Conservation (phyloP, 2,329 filamentous ascomycete species). For the Monosporascus sp. region DNA sequence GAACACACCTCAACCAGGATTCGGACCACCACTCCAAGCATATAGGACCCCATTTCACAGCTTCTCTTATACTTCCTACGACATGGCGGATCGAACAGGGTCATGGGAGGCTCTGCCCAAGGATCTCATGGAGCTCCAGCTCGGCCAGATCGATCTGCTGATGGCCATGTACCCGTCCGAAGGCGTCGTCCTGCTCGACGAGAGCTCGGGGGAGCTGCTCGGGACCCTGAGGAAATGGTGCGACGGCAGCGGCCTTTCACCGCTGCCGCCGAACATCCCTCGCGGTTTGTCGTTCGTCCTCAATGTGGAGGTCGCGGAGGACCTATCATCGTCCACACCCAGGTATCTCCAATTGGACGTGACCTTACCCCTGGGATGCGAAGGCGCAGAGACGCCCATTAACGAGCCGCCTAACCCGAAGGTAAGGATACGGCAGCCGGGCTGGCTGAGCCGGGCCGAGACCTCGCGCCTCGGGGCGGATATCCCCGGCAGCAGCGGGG, state of each 20-base stretch:
- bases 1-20: too few relatives aligned
- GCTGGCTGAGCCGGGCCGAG: conserved; percentile 48
- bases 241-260: not conserved
- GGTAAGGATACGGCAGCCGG: conserved; percentile 43
- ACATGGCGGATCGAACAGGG: conserved; percentile 14
- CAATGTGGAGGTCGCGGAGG: conserved; percentile 16
- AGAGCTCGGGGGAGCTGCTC: conserved; percentile 6
- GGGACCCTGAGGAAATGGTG: conserved; percentile 7
- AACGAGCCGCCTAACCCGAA: conserved; percentile 35
- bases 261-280: not conserved
- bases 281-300: conserved; percentile 19
- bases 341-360: conserved; percentile 30
- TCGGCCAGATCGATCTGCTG: conserved; percentile 47
- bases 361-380: conserved; percentile 26
- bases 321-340: not conserved
- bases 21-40: too few relatives aligned
- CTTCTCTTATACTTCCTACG: conserved; percentile 17
- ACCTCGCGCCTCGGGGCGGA: conserved; percentile 31
- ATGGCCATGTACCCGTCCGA: conserved; percentile 45
- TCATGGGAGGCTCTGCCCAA: conserved; percentile 23
- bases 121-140: conserved; percentile 43
- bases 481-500: conserved; percentile 34
- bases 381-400: conserved; percentile 5
- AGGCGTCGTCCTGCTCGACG: conserved; percentile 26
- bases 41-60: too few relatives aligned